Base-by-base conservation (phyloP, 2,329 filamentous ascomycete species). In the Fusarium ramigenum region DNA sequence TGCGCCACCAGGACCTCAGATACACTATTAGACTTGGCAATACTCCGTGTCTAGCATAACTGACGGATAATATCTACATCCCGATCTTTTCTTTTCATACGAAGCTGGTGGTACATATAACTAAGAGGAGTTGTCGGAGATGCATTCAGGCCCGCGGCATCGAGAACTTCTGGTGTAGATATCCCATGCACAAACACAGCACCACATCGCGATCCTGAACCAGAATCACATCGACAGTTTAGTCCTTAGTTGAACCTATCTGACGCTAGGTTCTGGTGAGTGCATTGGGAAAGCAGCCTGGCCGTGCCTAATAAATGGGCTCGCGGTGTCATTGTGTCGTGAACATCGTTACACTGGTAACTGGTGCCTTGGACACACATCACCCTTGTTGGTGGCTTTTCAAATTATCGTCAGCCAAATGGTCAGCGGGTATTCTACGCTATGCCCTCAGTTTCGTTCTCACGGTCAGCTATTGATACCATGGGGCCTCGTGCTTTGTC, bases 11-110 rank as follows among this genome's bases (percentile, higher is more conserved):
- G 54, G 60, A 50, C 54, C 57, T 73, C 62, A 54, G 46, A 50
- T 69, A 32, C 60, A 49, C 23, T 34, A 25, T 44, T 34, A 53
- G 30, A 23, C 16, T 63, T 69, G 28, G 43, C 21, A 37, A 32
- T 39, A n/a, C 18, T n/a, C n/a, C 18, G 57, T 40, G 53, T 59
- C 65, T 70, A 63, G 61, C 61, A 60, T 54, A 50, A 69, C 58
- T 63, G 66, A 66, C 60, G 54, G 66, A 60, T 73, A 63, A 64
- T 59, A 25, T 25, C 25, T 25, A 59, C 68, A 66, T 58, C 62
- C 28, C 65, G 53, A 56, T 21, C 9, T 43, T 32, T 65, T 28
- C 32, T 50, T 30, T 15, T 18, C 23, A 46, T 23, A 25, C 36
- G 4, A 42, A 40, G 37, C 28, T 56, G 47, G 52, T 54, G 52